phyloP scores from a whole-genome alignment of 805 yeast genomes.

The Pichia cabralensis region DNA sequence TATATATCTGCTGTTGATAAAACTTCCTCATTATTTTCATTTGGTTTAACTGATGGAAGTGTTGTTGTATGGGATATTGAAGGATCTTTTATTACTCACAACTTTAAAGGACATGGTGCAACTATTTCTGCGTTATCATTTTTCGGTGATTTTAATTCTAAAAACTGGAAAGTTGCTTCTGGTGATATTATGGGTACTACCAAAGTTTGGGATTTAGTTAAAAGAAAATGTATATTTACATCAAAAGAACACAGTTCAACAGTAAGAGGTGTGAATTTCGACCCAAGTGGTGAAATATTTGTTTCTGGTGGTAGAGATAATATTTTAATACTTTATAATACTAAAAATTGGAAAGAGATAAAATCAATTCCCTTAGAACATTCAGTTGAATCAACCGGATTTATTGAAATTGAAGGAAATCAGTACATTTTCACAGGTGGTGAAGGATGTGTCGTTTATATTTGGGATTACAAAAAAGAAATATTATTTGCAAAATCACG shows the following conservation, averaged over 20 bases:
- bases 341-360: conserved; percentile 40
- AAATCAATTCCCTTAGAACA: conserved; percentile 67
- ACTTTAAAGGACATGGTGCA: conserved; percentile 88
- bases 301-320: conserved; percentile 88
- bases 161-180: conserved; percentile 70
- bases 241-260: conserved; percentile 73
- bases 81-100: conserved; percentile 81
- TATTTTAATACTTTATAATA: conserved; percentile 50
- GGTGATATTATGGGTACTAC: conserved; percentile 52
- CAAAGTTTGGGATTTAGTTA: conserved; percentile 57
- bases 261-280: conserved; percentile 74
- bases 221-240: conserved; percentile 53
- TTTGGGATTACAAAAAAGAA: conserved; percentile 51
- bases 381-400: conserved; percentile 64
- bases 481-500: conserved; percentile 33
- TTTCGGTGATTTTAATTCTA: conserved; percentile 59
- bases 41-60: conserved; percentile 93
- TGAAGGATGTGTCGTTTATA: conserved; percentile 53
- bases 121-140: conserved; percentile 69
- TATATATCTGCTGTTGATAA: conserved; percentile 68
- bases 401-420: conserved; percentile 27
- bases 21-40: conserved; percentile 78
- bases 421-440: conserved; percentile 66
- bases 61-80: conserved; percentile 88
- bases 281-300: conserved; percentile 40